phyloP scores from a whole-genome alignment of 2,329 filamentous ascomycete genomes.

The Calcarisporium arbuscula region DNA sequence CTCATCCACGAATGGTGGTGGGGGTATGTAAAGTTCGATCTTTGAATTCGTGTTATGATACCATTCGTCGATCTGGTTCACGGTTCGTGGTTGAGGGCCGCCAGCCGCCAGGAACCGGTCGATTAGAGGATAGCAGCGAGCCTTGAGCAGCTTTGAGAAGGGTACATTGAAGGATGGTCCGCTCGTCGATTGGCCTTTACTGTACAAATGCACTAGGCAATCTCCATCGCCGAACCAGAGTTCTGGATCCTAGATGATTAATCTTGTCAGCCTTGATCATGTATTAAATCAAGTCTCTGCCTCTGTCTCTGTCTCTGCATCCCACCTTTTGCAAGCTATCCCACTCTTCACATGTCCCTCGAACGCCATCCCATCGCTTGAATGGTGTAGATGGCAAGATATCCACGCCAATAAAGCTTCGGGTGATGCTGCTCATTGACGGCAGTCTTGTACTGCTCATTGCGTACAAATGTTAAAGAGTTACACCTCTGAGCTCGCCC shows the following conservation, averaged over 20 bases:
- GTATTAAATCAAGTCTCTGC: background rate
- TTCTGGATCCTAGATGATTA: constrained; percentile 55
- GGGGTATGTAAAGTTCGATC: constrained; percentile 64
- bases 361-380: constrained; percentile 46
- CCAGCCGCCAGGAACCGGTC: constrained; percentile 39
- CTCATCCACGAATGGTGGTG: constrained; percentile 47
- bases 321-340: constrained; percentile 40
- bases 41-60: constrained; percentile 22
- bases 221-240: constrained; percentile 63
- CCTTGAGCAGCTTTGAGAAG: constrained; percentile 48
- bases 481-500: too few species aligned
- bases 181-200: constrained; percentile 55
- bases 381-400: constrained; percentile 21
- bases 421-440: too few species aligned
- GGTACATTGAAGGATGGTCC: constrained; percentile 64
- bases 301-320: background rate
- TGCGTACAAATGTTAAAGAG: too few species aligned
- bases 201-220: constrained; percentile 64
- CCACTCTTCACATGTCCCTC: constrained; percentile 37
- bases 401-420: too few species aligned
- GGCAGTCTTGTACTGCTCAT: too few species aligned
- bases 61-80: constrained; percentile 25
- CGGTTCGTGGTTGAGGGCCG: constrained; percentile 14
- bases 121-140: constrained; percentile 55
- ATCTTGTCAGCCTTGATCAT: too few species aligned